These are phyloP conservation scores for Mycena galopus DNA, from an alignment of 768 basidiomycete species.

Conservation along the genomic window DNA sequence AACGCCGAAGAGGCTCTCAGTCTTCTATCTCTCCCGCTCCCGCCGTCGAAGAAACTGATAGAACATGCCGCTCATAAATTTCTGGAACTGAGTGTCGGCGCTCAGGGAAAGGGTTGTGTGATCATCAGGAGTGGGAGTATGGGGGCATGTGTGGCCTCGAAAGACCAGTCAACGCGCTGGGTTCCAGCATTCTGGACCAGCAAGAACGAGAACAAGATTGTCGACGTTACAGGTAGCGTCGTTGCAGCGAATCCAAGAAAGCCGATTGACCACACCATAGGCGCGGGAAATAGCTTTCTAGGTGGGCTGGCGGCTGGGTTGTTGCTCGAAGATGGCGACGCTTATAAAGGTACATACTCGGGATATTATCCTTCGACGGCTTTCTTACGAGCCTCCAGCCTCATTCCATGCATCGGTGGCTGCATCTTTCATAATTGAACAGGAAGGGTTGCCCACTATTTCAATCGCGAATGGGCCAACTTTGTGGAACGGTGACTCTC, in stretches of 20 bases:
- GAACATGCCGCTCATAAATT: constrained; percentile 78
- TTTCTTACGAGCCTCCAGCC: constrained; percentile 58
- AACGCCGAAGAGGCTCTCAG: constrained; percentile 88
- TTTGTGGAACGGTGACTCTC: constrained; percentile 81
- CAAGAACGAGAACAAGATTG: constrained; percentile 62
- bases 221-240: constrained; percentile 83
- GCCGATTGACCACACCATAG: constrained; percentile 51
- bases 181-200: constrained; percentile 79
- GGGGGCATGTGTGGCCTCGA: constrained; percentile 76
- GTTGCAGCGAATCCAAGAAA: constrained; percentile 25
- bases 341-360: constrained; percentile 74
- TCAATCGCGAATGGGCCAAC: constrained; percentile 47
- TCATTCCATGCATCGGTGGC: constrained; percentile 82
- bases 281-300: constrained; percentile 92
- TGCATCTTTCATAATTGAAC: constrained; percentile 87
- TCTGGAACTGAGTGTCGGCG: constrained; percentile 70
- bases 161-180: constrained; percentile 65
- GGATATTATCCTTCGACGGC: constrained; percentile 22
- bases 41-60: constrained; percentile 65
- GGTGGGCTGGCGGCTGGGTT: constrained; percentile 88
- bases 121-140: constrained; percentile 82
- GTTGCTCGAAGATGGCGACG: constrained; percentile 63
- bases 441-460: constrained; percentile 77
- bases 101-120: constrained; percentile 65
- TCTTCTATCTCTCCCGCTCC: constrained; percentile 67